phyloP scores from a whole-genome alignment of 73 alveolate genomes.

The Paramecium bursaria region DNA sequence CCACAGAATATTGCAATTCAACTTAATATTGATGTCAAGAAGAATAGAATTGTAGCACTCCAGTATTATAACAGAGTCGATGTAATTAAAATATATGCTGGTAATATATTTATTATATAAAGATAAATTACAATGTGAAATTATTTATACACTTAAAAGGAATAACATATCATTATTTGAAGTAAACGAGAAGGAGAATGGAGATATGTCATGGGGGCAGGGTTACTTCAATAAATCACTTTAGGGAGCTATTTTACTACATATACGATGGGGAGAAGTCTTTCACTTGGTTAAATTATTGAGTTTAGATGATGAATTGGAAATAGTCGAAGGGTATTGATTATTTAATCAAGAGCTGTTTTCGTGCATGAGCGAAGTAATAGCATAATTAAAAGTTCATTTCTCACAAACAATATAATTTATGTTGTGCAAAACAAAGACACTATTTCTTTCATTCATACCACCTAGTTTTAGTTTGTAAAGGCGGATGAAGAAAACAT shows the following conservation, averaged over 20 bases:
- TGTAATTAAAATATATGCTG: conserved; percentile 10
- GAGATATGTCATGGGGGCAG: conserved; percentile 49
- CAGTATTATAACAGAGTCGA: conserved; percentile 30
- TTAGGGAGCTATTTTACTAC: conserved; percentile 14
- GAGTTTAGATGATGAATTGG: conserved; percentile 35
- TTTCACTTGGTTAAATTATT: conserved; percentile 49
- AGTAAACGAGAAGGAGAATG: not conserved
- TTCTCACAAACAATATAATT: conserved; percentile 46
- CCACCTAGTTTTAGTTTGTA: conserved; percentile 40
- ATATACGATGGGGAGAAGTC: conserved; percentile 38
- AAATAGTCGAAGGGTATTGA: conserved; percentile 52
- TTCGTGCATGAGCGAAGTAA: not conserved
- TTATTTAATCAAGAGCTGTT: conserved; percentile 22
- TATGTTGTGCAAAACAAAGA: not conserved
- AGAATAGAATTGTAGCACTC: not conserved
- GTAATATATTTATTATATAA: not conserved
- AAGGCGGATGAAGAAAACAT: not conserved
- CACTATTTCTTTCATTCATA: conserved; percentile 21
- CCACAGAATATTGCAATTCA: conserved; percentile 14
- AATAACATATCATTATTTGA: not conserved
- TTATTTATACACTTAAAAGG: conserved; percentile 40
- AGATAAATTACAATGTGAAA: conserved; percentile 34
- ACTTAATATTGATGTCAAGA: not conserved
- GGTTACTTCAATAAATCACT: conserved; percentile 32
- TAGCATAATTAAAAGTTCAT: not conserved